These are phyloP conservation scores for Diospyros kaki DNA, from an alignment of 148 eudicot genomes.

Conservation along the genomic window DNA sequence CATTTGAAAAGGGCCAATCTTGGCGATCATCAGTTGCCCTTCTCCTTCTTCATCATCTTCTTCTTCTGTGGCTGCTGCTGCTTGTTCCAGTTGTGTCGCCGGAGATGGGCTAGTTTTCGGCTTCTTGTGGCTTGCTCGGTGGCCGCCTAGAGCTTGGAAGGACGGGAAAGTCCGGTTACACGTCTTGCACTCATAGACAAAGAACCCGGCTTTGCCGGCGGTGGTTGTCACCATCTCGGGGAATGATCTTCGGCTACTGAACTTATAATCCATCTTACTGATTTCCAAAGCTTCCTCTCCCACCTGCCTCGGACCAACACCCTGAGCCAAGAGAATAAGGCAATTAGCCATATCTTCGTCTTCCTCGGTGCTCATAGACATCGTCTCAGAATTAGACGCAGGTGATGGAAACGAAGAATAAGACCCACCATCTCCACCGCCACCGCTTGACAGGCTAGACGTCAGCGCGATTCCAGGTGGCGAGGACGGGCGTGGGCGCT, in stretches of 20 bases:
- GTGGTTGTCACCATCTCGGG: conserved; percentile 10
- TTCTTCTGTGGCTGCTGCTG: neutral
- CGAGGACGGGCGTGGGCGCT: conserved; percentile 38
- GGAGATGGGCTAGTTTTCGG: conserved; percentile 18
- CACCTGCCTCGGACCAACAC: conserved; percentile 13
- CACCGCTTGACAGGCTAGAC: conserved; percentile 25
- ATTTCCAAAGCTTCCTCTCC: neutral
- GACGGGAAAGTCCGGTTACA: conserved; percentile 67
- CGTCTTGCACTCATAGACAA: conserved; percentile 69
- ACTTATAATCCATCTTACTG: neutral
- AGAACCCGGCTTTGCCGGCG: conserved; percentile 18
- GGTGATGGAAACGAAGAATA: conserved; percentile 16
- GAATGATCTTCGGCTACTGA: conserved; percentile 14
- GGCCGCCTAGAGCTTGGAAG: conserved; percentile 93
- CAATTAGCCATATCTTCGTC: conserved; percentile 83
- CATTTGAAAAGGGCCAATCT: neutral
- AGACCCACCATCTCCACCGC: neutral
- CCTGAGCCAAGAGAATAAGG: conserved; percentile 57
- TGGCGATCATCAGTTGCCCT: neutral
- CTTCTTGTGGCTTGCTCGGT: conserved; percentile 88
- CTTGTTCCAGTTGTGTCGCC: neutral
- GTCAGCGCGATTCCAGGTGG: neutral
- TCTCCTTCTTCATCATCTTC: conserved; percentile 1
- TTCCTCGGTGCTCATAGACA: conserved; percentile 37
- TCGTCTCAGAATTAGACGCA: conserved; percentile 17